Base-by-base conservation (phyloP, 2,329 filamentous ascomycete species). In the Exophiala viscosa region DNA sequence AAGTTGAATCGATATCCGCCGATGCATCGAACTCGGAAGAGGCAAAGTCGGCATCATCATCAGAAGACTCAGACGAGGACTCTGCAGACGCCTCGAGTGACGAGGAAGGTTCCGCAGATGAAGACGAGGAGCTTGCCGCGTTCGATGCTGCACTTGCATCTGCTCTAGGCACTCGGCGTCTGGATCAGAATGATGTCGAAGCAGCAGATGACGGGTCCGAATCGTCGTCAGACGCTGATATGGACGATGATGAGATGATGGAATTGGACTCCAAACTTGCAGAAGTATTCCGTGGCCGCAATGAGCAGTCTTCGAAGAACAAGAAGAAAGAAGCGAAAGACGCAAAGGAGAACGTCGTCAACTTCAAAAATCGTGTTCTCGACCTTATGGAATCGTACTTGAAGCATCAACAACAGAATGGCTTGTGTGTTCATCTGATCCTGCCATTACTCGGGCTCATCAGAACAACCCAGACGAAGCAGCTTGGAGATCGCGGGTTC, bases 201-300 rank as follows among this genome's bases (percentile, higher is more conserved):
- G 75, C 78, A 1, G 79, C 78, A 1, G 78, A 79, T 1, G 83
- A 83, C 28, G 80, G 80, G 8, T 77, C 76, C 10, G 55, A 53
- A 11, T 56, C 59, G 6, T 86, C 87, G 54, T 72, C 76, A 17
- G 81, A 81, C 55, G 84, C 81, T 2, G 89, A 96, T 70, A 96
- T 99, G 90, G 87, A 90, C 56, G 92, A 97, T 71, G 90, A 92
- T 14, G 87, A 96, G 67, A 97, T 97, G 93, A 85, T 96, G 72
- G 85, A 85, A 3, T 76, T 97, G 13, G 92, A 97, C 64, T 81
- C 81, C 9, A 86, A 92, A 65, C 82, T 99, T 3, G 83, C 85
- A 45, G 88, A 88, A 58, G 89, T 96, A 57, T 95, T 97, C 77
- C 84, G 85, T 60, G 85, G 91, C 60, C 84, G 85, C 44, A 82